A percentile compares a stretch with the other conserved stretches of the same genome.
These are phyloP conservation scores for Ganoderma leucocontextum DNA, from an alignment of 1,284 basidiomycete species.

Conservation along the genomic window DNA sequence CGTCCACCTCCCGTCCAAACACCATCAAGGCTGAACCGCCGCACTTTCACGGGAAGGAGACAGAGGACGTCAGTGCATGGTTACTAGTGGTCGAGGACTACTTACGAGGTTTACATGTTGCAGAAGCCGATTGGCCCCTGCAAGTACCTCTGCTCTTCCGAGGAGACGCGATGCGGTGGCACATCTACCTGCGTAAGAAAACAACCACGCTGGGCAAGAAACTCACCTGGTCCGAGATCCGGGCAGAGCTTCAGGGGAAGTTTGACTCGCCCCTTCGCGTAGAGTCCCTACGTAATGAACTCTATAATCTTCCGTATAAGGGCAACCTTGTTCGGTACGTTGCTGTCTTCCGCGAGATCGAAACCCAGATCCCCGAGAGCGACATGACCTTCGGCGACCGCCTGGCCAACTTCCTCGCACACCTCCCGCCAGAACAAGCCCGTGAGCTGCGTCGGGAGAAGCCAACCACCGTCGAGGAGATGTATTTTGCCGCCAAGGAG, in stretches of 20 bases:
- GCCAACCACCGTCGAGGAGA: not conserved
- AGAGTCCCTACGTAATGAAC: not conserved
- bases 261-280: not conserved
- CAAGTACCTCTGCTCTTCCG: not conserved
- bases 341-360: not conserved
- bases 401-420: not conserved
- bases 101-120: not conserved
- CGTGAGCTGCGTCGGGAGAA: not conserved
- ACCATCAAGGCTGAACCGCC: not conserved
- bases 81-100: not conserved
- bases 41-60: not conserved
- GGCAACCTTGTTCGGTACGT: not conserved
- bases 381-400: not conserved
- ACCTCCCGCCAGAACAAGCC: not conserved
- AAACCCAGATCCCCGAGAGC: not conserved
- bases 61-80: not conserved
- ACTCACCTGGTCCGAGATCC: not conserved
- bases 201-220: not conserved
- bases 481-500: not conserved
- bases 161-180: not conserved
- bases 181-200: not conserved
- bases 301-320: not conserved
- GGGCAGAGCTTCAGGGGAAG: not conserved
- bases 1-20: not conserved
- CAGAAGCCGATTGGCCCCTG: not conserved